Percentiles rank a stretch among this genome's conserved stretches.
These are phyloP conservation scores for Nitzschia sp. DNA, from an alignment of 108 stramenopile species.

Conservation along the genomic window DNA sequence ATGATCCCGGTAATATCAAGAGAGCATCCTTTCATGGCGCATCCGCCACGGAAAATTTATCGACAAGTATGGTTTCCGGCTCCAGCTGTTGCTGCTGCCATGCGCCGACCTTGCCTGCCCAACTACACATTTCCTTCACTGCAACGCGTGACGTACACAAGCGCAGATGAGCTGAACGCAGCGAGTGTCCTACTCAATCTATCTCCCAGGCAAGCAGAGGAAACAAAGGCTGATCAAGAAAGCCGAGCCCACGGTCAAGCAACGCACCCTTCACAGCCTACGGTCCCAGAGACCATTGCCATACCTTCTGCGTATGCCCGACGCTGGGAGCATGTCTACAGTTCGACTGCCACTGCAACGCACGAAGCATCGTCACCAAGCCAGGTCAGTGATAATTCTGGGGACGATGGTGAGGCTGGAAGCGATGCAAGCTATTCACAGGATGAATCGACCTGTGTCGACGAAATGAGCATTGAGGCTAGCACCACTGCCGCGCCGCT, in stretches of 20 bases:
- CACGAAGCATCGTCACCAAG: background rate
- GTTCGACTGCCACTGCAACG: background rate
- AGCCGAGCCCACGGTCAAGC: background rate
- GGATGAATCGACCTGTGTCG: background rate
- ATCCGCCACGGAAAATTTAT: no score
- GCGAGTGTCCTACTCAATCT: constrained; percentile 15
- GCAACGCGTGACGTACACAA: background rate
- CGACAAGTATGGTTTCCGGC: constrained; percentile 10
- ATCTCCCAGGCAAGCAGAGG: constrained; percentile 10
- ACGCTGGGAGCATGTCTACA: background rate
- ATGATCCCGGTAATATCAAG: constrained; percentile 11
- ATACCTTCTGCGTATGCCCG: background rate
- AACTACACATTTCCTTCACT: background rate
- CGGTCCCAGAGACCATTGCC: background rate
- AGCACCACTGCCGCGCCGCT: background rate
- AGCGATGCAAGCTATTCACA: constrained; percentile 1
- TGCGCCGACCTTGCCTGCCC: background rate
- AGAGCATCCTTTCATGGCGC: no score
- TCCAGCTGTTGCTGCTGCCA: background rate
- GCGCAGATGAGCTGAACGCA: constrained; percentile 22
- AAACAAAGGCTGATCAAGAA: no score
- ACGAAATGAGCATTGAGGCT: constrained; percentile 1
- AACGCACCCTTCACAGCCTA: background rate
- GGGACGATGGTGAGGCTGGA: background rate
- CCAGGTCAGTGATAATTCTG: constrained; percentile 19